Evolutionary conservation across 345 rosid genomes (phyloP), one percentile per base, ranked within the genome.

Genomic region (Acer saccharum): DNA sequence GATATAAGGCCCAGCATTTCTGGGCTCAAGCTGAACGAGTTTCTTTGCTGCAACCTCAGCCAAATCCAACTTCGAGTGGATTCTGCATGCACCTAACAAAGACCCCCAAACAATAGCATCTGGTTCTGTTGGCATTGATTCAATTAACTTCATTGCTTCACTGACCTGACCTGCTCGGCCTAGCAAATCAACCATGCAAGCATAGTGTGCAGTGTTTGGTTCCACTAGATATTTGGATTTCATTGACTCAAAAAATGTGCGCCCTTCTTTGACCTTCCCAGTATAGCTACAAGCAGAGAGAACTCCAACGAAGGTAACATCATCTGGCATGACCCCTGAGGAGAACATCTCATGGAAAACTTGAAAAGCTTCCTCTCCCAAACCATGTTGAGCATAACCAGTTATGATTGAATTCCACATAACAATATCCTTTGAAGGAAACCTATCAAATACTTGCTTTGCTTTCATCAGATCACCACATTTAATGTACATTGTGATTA

Each of bases 81-180:
- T 90, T 84, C 86, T 85, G 83, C 98, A 94, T 1, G 93, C 94
- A 73, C 96, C 95, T 32, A 94, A 82, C 65, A 94, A 71, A 76
- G 97, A 83, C 43, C 97, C 94, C 98, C 97, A 92, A 74, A 92
- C 86, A 20, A 85, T 79, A 81, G 94, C 95, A 88, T 94, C 95
- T 78, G 94, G 88, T 81, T 94, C 86, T 66, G 89, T 64, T 0
- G 88, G 86, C 97, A 94, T 92, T 25, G 76, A 83, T 72, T 80
- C 89, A 35, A 92, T 92, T 70, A 92, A 75, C 32, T 81, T 57
- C 89, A 90, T 87, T 78, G 97, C 97, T 77, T 92, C 91, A 18
- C 89, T 76, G 52, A 91, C 44, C 69, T 81, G 78, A 61, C 97
- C 97, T 21, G 93, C 92, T 73, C 95, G 86, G 29, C 97, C 95